Conservation (phyloP, 257 asterid species). For the Solanum appendiculatum region DNA sequence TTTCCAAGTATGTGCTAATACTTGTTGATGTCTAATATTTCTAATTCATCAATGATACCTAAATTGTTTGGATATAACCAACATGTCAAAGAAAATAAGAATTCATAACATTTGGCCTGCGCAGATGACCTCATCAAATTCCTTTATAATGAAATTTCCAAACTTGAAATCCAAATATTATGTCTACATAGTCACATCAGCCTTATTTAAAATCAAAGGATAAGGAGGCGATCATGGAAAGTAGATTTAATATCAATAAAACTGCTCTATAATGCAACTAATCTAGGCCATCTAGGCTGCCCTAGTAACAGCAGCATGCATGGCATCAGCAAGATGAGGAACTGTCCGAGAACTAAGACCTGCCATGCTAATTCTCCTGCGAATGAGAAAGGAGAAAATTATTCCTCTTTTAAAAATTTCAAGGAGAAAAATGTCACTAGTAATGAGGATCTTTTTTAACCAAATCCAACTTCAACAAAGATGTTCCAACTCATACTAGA, state of each 20-base stretch:
- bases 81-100: neutral
- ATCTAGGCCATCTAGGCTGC: constrained; percentile 33
- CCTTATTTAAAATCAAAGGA: neutral
- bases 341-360: constrained; percentile 67
- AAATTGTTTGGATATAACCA: neutral
- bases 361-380: constrained; percentile 92
- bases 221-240: neutral
- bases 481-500: neutral
- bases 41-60: neutral
- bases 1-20: neutral
- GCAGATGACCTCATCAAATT: neutral
- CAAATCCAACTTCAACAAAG: neutral
- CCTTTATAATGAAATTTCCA: neutral
- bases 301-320: constrained; percentile 61
- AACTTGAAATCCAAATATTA: neutral
- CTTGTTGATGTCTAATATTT: neutral
- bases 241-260: neutral
- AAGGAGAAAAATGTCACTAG: neutral
- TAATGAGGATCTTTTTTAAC: neutral
- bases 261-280: neutral
- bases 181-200: neutral
- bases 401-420: neutral
- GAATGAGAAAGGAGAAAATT: neutral
- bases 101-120: neutral
- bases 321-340: constrained; percentile 75